Evolutionary conservation across 345 rosid species (phyloP).

Genomic region (Linum trigynum): DNA sequence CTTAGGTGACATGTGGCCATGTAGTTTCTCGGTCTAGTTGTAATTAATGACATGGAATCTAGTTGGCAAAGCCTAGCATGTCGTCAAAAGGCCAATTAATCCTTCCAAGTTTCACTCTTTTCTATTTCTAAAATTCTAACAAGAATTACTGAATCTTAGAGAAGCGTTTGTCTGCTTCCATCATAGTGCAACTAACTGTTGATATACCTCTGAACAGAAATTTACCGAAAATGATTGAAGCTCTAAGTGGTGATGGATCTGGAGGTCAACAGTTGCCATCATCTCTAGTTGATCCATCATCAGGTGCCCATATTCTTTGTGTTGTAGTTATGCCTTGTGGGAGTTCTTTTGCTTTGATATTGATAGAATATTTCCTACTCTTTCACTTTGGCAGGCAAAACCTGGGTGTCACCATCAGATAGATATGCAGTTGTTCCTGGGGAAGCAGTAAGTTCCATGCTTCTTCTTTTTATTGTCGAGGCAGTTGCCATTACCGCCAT

Average conservation of each 20-base stretch:
- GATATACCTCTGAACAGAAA: constrained; percentile 37
- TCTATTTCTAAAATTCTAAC: too few species aligned
- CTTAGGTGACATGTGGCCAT: not conserved
- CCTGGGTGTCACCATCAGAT: constrained; percentile 77
- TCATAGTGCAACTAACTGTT: not conserved
- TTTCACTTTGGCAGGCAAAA: constrained; percentile 45
- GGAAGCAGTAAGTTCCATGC: constrained; percentile 53
- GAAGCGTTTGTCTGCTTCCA: not conserved
- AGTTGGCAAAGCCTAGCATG: too few species aligned
- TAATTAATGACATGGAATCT: too few species aligned
- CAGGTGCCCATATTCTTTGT: constrained; percentile 33
- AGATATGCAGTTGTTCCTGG: constrained; percentile 92
- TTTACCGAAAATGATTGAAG: constrained; percentile 60
- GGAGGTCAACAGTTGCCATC: constrained; percentile 65
- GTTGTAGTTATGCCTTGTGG: not conserved
- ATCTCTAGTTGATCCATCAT: constrained; percentile 49
- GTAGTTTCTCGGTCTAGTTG: too few species aligned
- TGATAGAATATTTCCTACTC: not conserved
- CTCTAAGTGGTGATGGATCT: constrained; percentile 73
- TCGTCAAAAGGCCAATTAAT: too few species aligned
- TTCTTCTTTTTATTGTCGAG: not conserved
- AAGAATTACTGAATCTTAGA: not conserved
- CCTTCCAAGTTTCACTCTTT: too few species aligned
- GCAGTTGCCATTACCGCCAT: not conserved
- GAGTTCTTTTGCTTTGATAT: not conserved